phyloP scores from a whole-genome alignment of 2,329 filamentous ascomycete genomes.

The Magnaporthiopsis rhizophila region DNA sequence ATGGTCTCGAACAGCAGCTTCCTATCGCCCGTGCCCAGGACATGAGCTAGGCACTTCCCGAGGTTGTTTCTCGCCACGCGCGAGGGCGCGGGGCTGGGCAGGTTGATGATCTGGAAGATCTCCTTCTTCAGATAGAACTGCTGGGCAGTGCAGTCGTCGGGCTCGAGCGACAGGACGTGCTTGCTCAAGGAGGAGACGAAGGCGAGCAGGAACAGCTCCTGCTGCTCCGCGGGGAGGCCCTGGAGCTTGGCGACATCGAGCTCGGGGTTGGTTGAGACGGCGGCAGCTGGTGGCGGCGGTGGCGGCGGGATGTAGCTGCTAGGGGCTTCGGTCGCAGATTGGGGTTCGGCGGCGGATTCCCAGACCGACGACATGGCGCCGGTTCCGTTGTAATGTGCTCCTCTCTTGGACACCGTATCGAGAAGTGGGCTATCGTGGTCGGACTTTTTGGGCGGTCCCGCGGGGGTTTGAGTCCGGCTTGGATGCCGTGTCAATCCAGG shows the following conservation, averaged over 20 bases:
- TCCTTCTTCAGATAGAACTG: conserved; percentile 92
- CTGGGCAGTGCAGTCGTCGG: conserved; percentile 77
- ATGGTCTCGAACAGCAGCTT: conserved; percentile 92
- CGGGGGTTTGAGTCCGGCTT: neutral
- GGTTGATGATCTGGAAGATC: conserved; percentile 84
- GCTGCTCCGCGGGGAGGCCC: conserved; percentile 83
- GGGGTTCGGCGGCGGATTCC: conserved; percentile 1
- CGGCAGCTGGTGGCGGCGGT: conserved; percentile 14
- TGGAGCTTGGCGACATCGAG: conserved; percentile 88
- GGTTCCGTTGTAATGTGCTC: neutral
- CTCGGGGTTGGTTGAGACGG: conserved; percentile 51
- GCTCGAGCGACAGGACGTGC: conserved; percentile 66
- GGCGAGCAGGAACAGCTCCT: conserved; percentile 86
- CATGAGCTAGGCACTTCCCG: conserved; percentile 72
- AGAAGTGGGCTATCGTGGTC: neutral
- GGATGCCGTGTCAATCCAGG: neutral
- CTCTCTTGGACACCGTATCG: neutral
- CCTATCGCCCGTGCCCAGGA: conserved; percentile 79
- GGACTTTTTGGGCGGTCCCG: neutral
- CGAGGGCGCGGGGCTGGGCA: conserved; percentile 72
- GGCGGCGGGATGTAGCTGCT: conserved; percentile 11
- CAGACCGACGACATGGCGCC: conserved; percentile 6
- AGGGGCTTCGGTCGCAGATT: neutral
- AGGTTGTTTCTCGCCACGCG: conserved; percentile 86
- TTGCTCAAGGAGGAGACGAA: conserved; percentile 77